Evolutionary conservation across 306 rosid species (phyloP), one percentile per base, ranked within the genome.

Genomic region (Lathyrus aphaca): DNA sequence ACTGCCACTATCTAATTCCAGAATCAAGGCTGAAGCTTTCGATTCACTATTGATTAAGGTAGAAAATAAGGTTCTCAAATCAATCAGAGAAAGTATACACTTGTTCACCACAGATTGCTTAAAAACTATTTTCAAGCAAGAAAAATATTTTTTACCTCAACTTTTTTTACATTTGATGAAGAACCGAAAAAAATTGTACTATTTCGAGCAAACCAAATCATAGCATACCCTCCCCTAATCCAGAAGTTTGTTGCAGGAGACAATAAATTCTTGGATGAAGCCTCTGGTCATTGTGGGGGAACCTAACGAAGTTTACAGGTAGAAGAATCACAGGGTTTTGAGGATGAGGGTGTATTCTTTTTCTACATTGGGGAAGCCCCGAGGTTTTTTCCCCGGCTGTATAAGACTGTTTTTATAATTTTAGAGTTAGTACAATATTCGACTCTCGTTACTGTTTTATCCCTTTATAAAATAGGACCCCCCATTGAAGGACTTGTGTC

Each of bases 311-410:
- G 71, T 80, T 70, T 38, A 77, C 80, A 72, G 83, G 83, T 77
- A 73, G 85, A 77, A 80, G 83, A 76, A 79, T 84, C 85, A 54
- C 88, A 68, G 83, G 85, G 88, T 84, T 79, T 67, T 65, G 65
- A 58, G 82, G 63, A 82, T 64, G 85, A 73, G 88, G 87, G 65
- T 89, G 82, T 79, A 86, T 81, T 88, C 81, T 78, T 84, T 85
- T 80, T 80, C 79, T 79, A 73, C 82, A 80, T 77, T 75, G 87
- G 90, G 90, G 82, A 81, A 86, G 88, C 88, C 88, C 86, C 76
- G 83, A 79, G 82, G 83, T 87, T 76, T 66, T 79, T 77, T 44
- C 96, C 96, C 96, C 80, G 78, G 84, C 84, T 88, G 90, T 86
- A 85, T 90, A 86, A 81, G 98, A 88, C 76, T 80, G 84, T 83